phyloP scores from a whole-genome alignment of 257 asterid genomes.

The Dorcoceras hygrometricum region DNA sequence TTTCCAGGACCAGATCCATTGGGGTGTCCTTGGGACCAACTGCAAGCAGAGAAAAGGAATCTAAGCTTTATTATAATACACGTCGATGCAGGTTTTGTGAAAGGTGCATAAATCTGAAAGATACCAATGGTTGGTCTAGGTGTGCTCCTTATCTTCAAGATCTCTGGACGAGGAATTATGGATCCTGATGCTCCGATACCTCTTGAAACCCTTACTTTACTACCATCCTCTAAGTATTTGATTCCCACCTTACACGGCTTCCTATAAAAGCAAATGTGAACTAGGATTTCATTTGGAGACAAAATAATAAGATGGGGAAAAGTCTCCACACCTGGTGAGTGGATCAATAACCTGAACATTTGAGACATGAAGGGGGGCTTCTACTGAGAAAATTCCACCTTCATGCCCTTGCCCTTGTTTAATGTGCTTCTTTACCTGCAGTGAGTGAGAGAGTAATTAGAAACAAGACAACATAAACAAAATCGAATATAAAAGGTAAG shows the following conservation, averaged over 20 bases:
- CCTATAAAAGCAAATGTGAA: conserved; percentile 44
- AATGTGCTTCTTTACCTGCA: conserved; percentile 93
- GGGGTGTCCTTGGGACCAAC: conserved; percentile 95
- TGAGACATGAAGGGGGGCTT: conserved; percentile 94
- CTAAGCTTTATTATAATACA: not conserved
- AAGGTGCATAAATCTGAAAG: conserved; percentile 20
- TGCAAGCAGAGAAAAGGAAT: conserved; percentile 33
- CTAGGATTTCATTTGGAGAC: conserved; percentile 9
- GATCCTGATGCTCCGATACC: conserved; percentile 89
- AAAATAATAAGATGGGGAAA: not conserved
- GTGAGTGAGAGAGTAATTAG: conserved; percentile 15
- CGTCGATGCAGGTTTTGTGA: not conserved
- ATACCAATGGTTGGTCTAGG: conserved; percentile 89
- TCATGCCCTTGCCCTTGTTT: conserved; percentile 98
- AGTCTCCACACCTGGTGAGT: conserved; percentile 60
- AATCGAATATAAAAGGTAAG: not conserved
- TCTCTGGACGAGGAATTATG: conserved; percentile 87
- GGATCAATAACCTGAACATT: conserved; percentile 94
- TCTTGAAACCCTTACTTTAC: conserved; percentile 79
- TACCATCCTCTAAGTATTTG: conserved; percentile 78
- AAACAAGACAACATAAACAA: conserved; percentile 6
- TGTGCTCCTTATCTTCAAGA: conserved; percentile 71
- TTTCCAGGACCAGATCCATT: conserved; percentile 65
- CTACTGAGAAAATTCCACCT: conserved; percentile 94
- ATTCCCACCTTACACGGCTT: conserved; percentile 80